phyloP scores from a whole-genome alignment of 495 filamentous ascomycete genomes.

The Endocarpon pusillum region DNA sequence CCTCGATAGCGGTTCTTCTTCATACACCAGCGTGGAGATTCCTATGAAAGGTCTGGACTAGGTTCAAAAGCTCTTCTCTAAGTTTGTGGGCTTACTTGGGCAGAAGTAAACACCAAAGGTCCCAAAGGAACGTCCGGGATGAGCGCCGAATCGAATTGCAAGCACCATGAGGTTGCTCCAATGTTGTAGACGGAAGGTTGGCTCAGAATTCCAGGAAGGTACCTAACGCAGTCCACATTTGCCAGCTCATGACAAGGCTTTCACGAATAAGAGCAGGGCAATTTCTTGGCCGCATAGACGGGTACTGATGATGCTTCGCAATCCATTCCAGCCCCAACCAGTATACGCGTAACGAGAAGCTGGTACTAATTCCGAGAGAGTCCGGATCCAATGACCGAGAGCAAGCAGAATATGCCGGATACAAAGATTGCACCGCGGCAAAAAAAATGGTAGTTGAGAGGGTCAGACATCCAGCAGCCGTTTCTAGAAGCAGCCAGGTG shows the following conservation, averaged over 20 bases:
- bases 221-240: slow-evolving; percentile 32
- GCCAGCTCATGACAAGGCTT: slow-evolving; percentile 46
- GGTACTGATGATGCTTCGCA: no score
- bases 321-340: no score
- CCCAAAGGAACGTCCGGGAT: slow-evolving; percentile 32
- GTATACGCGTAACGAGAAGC: no score
- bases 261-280: slow-evolving; percentile 39
- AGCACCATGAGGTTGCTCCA: slow-evolving; percentile 54
- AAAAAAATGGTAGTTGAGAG: no score
- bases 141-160: slow-evolving; percentile 35
- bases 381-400: no score
- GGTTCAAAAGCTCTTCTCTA: no score
- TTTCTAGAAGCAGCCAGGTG: no score
- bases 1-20: slow-evolving; percentile 31
- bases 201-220: slow-evolving; percentile 8
- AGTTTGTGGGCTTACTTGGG: slow-evolving; percentile 32
- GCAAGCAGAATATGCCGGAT: no score
- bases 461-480: no score
- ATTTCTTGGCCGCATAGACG: no score
- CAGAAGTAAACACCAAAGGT: slow-evolving; percentile 24
- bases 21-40: slow-evolving; percentile 52
- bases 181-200: slow-evolving; percentile 8
- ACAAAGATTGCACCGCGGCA: no score
- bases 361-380: no score
- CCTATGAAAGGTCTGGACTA: slow-evolving; percentile 43